Base-by-base conservation (phyloP, 768 basidiomycete species). In the Dentipellis sp. region DNA sequence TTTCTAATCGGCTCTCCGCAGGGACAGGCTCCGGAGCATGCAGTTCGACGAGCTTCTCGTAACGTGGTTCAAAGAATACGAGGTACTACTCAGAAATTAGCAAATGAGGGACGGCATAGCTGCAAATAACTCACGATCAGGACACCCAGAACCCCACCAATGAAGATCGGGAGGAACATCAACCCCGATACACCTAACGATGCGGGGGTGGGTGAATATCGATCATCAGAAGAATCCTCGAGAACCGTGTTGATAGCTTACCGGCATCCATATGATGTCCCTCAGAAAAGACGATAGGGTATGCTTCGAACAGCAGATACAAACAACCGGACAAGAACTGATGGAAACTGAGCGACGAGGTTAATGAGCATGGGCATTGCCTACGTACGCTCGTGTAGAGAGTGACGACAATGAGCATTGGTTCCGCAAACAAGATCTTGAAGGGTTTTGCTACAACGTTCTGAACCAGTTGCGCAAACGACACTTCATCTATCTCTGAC, bases 271-370 rank as follows among this genome's bases (percentile, higher is more conserved):
- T 62, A 29, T 66, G 53, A 17, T 67, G 64, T 9, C 61, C 58
- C 29, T 60, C 19, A 12, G 56, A 54, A 47, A 62, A 69, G 36
- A 68, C 60, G 39, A 62, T 50, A 1, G 60, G 60, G 23, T 60
- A 83, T 1, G 83, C 83, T 58, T 80, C 76, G 56, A 84, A 82
- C 12, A 83, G 66, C 48, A 84, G 69, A 67, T 84, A 84, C 3
- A 84, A 64, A 55, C 79, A 79, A 10, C 83, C 81, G 57, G 82
- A 86, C 35, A 84, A 70, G 57, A 87, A 84, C 78, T 81, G 56
- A 11, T 29, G n/a, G 8, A 51, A 38, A 38, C 5, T 42, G 14
- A 42, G 40, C 40, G 40, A 40, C 11, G 39, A 40, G 47, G 17
- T 29, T 10, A 45, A n/a, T 22, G 42, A 10, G 4, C 10, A 12